Percentiles rank a stretch among this genome's conserved stretches.
Evolutionary conservation across 2,329 filamentous ascomycete species (phyloP).

Genomic region (Leptographium wingfieldii): DNA sequence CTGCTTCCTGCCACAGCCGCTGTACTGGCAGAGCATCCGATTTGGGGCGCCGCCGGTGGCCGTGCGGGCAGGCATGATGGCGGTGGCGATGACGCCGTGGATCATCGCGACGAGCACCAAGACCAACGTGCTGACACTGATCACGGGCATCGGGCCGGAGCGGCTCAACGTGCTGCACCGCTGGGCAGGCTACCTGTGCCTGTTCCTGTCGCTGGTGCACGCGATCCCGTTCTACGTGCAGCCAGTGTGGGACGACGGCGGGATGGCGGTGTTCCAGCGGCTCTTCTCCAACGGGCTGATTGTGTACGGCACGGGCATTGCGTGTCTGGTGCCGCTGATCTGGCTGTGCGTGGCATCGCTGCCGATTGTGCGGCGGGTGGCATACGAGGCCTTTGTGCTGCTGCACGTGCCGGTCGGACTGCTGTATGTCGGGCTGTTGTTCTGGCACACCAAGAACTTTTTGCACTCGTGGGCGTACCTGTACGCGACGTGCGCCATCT

Average conservation of each 20-base stretch:
- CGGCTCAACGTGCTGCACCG: slow-evolving; percentile 85
- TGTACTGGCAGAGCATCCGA: slow-evolving; percentile 79
- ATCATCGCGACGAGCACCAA: slow-evolving; percentile 85
- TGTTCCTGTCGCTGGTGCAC: slow-evolving; percentile 73
- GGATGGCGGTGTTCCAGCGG: slow-evolving; percentile 54
- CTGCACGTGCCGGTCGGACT: slow-evolving; percentile 74
- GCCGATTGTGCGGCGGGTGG: slow-evolving; percentile 59
- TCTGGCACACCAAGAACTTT: slow-evolving; percentile 95
- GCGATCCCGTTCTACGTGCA: slow-evolving; percentile 83
- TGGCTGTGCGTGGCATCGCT: slow-evolving; percentile 81
- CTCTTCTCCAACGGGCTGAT: slow-evolving; percentile 60
- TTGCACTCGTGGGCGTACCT: slow-evolving; percentile 84
- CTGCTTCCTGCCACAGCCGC: slow-evolving; percentile 73
- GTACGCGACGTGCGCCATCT: slow-evolving; percentile 67
- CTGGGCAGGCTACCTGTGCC: slow-evolving; percentile 78
- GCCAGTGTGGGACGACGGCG: slow-evolving; percentile 71
- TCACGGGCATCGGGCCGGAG: slow-evolving; percentile 88
- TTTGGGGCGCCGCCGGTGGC: slow-evolving; percentile 83
- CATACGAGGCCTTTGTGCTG: slow-evolving; percentile 77
- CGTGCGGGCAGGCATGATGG: slow-evolving; percentile 80
- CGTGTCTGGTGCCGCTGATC: slow-evolving; percentile 65
- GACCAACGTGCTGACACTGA: slow-evolving; percentile 67
- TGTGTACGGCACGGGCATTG: slow-evolving; percentile 68
- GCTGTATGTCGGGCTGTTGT: slow-evolving; percentile 70
- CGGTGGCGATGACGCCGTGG: slow-evolving; percentile 85